A percentile compares a stretch with the other conserved stretches of the same genome.
Evolutionary conservation across 139 green algal genomes (phyloP).

Genomic region (Penium margaritaceum): DNA sequence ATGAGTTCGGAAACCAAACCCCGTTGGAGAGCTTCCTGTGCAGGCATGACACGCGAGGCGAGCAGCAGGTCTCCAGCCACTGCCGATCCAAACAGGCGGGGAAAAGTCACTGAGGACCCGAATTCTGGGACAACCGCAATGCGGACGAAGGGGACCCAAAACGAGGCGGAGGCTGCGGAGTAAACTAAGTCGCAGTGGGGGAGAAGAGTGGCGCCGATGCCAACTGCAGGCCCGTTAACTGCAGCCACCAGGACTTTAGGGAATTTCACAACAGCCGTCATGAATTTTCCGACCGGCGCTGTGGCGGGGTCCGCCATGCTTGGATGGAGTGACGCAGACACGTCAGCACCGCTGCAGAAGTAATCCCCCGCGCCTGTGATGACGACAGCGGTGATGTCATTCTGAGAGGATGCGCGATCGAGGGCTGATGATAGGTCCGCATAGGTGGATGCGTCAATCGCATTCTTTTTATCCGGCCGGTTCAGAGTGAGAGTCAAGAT

Average conservation of each 20-base stretch:
- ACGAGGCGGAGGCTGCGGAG: neutral
- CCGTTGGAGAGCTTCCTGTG: neutral
- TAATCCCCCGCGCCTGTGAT: neutral
- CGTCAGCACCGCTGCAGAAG: neutral
- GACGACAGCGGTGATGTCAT: neutral
- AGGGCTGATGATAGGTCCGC: neutral
- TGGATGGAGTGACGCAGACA: neutral
- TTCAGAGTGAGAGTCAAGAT: neutral
- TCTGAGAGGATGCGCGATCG: neutral
- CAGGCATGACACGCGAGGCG: neutral
- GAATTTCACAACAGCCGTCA: neutral
- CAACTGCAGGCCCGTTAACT: slow-evolving; percentile 5
- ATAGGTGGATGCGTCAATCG: neutral
- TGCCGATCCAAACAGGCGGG: neutral
- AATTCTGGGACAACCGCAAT: slow-evolving; percentile 2
- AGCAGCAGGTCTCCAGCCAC: slow-evolving; percentile 1
- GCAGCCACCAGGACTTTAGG: slow-evolving; percentile 14
- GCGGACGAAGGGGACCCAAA: slow-evolving; percentile 9
- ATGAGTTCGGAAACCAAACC: neutral
- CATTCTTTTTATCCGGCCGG: neutral
- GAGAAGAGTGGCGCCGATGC: slow-evolving; percentile 9
- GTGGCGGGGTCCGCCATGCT: neutral
- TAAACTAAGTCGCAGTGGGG: slow-evolving; percentile 10
- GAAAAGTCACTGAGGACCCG: neutral
- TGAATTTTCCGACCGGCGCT: slow-evolving; percentile 7